Conservation (phyloP, 352 stramenopile genomes). For the Phytopythium aichiense region DNA sequence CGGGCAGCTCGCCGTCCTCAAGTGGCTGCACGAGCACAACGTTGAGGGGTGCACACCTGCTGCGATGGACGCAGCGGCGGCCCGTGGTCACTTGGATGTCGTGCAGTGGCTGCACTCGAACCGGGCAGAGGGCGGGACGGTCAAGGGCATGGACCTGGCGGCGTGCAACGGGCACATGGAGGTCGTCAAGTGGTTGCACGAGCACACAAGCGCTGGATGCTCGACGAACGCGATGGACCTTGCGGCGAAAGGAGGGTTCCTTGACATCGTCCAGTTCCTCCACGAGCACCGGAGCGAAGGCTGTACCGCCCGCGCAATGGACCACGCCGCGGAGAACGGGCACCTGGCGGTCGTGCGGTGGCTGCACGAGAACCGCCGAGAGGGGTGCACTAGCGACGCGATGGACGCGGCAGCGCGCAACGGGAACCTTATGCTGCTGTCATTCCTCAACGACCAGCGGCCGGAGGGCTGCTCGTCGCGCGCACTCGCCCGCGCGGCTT, state of each 20-base stretch:
- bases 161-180: slow-evolving; percentile 43
- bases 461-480: slow-evolving; percentile 20
- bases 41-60: slow-evolving; percentile 36
- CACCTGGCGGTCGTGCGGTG: slow-evolving; percentile 34
- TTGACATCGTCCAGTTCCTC: slow-evolving; percentile 32
- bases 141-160: slow-evolving; percentile 56
- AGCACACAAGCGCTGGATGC: slow-evolving; percentile 27
- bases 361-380: slow-evolving; percentile 29
- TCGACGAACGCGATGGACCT: slow-evolving; percentile 37
- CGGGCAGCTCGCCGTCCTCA: slow-evolving; percentile 28
- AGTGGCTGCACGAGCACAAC: slow-evolving; percentile 30
- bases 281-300: slow-evolving; percentile 33
- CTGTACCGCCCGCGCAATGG: slow-evolving; percentile 38
- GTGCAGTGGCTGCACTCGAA: slow-evolving; percentile 42
- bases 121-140: slow-evolving; percentile 32
- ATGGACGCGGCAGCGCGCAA: slow-evolving; percentile 43
- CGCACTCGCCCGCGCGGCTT: slow-evolving; percentile 24
- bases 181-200: slow-evolving; percentile 41
- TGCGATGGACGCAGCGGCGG: slow-evolving; percentile 40
- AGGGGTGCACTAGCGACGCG: slow-evolving; percentile 36
- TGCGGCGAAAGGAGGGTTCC: slow-evolving; percentile 27
- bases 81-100: slow-evolving; percentile 30
- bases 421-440: slow-evolving; percentile 30
- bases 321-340: slow-evolving; percentile 39
- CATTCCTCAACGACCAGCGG: slow-evolving; percentile 22